These are phyloP conservation scores for Nemania serpens DNA, from an alignment of 2,329 filamentous ascomycete species.

Conservation along the genomic window DNA sequence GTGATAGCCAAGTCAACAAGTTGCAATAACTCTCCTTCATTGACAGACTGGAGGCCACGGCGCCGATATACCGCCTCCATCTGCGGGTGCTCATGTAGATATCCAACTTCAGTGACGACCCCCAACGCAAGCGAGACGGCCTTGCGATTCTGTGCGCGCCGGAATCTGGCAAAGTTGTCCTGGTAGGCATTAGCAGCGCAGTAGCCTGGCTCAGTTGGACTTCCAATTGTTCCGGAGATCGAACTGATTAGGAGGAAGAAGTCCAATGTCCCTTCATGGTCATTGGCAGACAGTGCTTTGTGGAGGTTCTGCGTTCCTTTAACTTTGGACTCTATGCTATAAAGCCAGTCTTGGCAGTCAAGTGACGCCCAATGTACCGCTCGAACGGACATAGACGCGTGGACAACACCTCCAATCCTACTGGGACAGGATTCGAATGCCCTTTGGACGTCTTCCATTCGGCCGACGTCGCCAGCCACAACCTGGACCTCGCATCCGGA, in stretches of 20 bases:
- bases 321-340: no score
- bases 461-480: no score
- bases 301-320: no score
- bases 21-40: slow-evolving; percentile 34
- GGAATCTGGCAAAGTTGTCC: neutral
- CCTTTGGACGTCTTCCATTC: no score
- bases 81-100: slow-evolving; percentile 40
- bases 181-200: slow-evolving; percentile 31
- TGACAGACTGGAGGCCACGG: slow-evolving; percentile 29
- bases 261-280: slow-evolving; percentile 30
- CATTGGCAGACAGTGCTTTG: no score
- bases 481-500: no score
- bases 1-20: slow-evolving; percentile 31
- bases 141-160: neutral
- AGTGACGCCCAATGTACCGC: no score
- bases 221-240: slow-evolving; percentile 39
- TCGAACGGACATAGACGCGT: no score
- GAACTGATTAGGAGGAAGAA: slow-evolving; percentile 42
- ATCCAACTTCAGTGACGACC: slow-evolving; percentile 44
- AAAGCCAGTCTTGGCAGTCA: no score
- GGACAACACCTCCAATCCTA: no score
- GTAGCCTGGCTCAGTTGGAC: slow-evolving; percentile 44
- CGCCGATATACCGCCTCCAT: slow-evolving; percentile 29
- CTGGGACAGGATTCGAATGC: no score
- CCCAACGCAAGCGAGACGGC: slow-evolving; percentile 35